Evolutionary conservation across 1,284 basidiomycete species (phyloP).

Genomic region (Rhodotorula mucilaginosa): DNA sequence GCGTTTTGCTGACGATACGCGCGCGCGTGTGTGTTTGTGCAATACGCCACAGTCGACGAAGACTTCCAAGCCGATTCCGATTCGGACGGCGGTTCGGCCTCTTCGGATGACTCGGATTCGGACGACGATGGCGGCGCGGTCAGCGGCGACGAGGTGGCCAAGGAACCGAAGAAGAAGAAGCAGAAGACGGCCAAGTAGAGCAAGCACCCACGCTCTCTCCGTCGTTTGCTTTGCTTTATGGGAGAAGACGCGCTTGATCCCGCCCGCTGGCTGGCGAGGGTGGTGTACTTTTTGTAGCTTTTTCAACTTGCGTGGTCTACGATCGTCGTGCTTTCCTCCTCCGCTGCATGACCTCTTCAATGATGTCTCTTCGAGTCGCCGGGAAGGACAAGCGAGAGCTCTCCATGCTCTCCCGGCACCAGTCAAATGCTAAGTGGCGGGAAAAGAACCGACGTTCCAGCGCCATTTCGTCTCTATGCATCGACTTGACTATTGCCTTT

Average conservation of each 20-base stretch:
- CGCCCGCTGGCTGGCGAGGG: no score
- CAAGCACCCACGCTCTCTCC: background rate
- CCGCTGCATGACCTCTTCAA: no score
- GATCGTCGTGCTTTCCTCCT: no score
- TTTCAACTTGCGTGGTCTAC: no score
- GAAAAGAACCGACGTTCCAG: no score
- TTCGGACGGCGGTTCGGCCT: conserved; percentile 79
- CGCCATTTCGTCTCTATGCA: no score
- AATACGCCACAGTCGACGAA: conserved; percentile 59
- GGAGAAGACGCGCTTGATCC: background rate
- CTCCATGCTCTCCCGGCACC: no score
- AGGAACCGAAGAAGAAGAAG: conserved; percentile 55
- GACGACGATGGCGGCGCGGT: conserved; percentile 39
- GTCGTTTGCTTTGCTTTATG: background rate
- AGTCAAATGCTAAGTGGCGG: no score
- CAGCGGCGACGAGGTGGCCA: conserved; percentile 67
- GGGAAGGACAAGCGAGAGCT: no score
- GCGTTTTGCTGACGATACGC: background rate
- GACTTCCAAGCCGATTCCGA: conserved; percentile 72
- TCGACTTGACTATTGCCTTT: no score
- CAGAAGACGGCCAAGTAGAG: conserved; percentile 39
- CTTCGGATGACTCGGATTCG: conserved; percentile 61
- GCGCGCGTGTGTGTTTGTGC: conserved; percentile 14
- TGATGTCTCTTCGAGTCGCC: no score
- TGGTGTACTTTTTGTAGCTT: no score